A percentile compares a stretch with the other conserved stretches of the same genome.
Conservation (phyloP, 1,284 basidiomycete genomes). For the Somion occarium region DNA sequence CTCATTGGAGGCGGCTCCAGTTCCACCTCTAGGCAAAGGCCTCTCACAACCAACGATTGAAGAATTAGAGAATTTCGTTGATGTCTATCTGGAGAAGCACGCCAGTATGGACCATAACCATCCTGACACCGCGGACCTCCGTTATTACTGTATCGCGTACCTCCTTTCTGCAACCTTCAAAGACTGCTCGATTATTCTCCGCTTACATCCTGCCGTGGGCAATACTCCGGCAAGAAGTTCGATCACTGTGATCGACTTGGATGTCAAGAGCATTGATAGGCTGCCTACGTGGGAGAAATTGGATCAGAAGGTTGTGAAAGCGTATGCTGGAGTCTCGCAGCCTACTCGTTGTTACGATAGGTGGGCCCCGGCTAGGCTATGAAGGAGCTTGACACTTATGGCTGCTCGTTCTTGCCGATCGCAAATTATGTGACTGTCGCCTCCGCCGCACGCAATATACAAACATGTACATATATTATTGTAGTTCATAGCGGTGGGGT, state of each 20-base stretch:
- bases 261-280: constrained; percentile 71
- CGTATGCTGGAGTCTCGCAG: constrained; percentile 31
- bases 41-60: constrained; percentile 20
- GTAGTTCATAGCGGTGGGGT: too few relatives aligned
- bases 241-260: constrained; percentile 81
- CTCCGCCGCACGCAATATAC: too few relatives aligned
- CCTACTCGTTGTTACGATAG: constrained; percentile 11
- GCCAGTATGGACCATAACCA: constrained; percentile 30
- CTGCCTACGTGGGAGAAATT: constrained; percentile 70
- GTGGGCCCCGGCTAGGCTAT: neutral
- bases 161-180: constrained; percentile 92
- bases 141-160: constrained; percentile 67
- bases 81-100: constrained; percentile 41
- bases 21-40: constrained; percentile 15
- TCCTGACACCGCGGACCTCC: constrained; percentile 40
- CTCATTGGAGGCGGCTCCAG: constrained; percentile 1
- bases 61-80: constrained; percentile 25
- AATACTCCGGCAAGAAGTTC: constrained; percentile 12
- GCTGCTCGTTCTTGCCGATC: too few relatives aligned
- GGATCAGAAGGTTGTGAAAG: constrained; percentile 64
- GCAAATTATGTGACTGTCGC: neutral
- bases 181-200: constrained; percentile 88
- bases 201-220: constrained; percentile 24
- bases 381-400: too few relatives aligned
- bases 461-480: too few relatives aligned